Percentiles rank a stretch among this genome's conserved stretches.
These are phyloP conservation scores for Scenedesmus sp. DNA, from an alignment of 163 green algal genomes.

Conservation along the genomic window DNA sequence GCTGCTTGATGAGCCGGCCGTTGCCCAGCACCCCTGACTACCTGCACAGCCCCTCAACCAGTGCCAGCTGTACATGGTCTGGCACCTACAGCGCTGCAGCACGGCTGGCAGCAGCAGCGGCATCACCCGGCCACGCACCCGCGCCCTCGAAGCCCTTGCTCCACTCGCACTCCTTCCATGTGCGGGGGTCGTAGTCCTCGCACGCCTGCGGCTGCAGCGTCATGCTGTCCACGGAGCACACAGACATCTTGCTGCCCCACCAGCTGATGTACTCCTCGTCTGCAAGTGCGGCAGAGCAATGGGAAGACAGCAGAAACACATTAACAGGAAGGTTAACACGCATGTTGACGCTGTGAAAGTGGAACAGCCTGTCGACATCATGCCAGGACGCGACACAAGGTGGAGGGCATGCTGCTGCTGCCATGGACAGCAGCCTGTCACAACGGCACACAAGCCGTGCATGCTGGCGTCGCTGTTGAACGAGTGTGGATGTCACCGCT, in stretches of 20 bases:
- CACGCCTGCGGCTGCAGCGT: constrained; percentile 54
- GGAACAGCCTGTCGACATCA: too few species aligned
- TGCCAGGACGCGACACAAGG: too few species aligned
- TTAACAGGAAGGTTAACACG: not conserved
- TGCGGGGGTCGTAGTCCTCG: constrained; percentile 54
- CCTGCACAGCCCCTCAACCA: not conserved
- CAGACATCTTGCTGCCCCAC: constrained; percentile 54
- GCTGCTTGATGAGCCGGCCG: not conserved
- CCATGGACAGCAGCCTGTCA: too few species aligned
- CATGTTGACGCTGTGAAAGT: not conserved
- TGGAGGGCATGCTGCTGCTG: too few species aligned
- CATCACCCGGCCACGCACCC: not conserved
- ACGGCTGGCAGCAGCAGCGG: not conserved
- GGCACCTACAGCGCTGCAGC: not conserved
- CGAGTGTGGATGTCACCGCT: too few species aligned
- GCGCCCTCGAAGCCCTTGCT: constrained; percentile 57
- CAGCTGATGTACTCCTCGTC: constrained; percentile 54
- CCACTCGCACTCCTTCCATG: constrained; percentile 55
- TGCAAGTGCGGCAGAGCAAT: constrained; percentile 1
- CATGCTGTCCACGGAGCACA: constrained; percentile 44
- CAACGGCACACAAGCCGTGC: too few species aligned
- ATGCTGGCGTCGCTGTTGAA: too few species aligned
- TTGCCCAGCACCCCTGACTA: not conserved
- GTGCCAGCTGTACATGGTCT: not conserved
- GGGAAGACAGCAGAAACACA: not conserved